These are phyloP conservation scores for Hypoxylon fuscum DNA, from an alignment of 495 filamentous ascomycete species.

Conservation along the genomic window DNA sequence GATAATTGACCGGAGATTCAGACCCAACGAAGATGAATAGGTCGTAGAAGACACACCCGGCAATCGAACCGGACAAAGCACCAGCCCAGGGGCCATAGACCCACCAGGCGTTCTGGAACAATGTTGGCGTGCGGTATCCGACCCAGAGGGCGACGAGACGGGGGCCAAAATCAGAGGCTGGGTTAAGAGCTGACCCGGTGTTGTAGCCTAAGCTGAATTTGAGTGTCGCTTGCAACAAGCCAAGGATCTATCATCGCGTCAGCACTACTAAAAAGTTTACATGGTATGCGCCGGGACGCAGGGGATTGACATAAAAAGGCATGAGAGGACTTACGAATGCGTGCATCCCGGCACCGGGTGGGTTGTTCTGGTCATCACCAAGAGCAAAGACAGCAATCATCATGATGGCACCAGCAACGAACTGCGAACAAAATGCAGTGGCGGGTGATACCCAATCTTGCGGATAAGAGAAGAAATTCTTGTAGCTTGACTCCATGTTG, in stretches of 20 bases:
- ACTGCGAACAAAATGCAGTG: slow-evolving; percentile 42
- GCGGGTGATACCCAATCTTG: too few species aligned
- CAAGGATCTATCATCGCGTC: slow-evolving; percentile 45
- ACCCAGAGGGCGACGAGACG: slow-evolving; percentile 46
- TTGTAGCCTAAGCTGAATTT: slow-evolving; percentile 55
- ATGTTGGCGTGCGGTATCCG: slow-evolving; percentile 51
- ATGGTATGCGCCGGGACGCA: too few species aligned
- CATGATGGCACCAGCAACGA: slow-evolving; percentile 55
- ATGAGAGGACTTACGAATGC: slow-evolving; percentile 26
- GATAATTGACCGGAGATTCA: slow-evolving; percentile 62
- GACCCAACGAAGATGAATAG: slow-evolving; percentile 62
- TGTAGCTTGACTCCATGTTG: too few species aligned
- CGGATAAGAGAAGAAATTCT: too few species aligned
- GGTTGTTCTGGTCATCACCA: slow-evolving; percentile 64
- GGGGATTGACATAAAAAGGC: not conserved
- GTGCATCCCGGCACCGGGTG: slow-evolving; percentile 63
- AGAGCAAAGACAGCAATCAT: slow-evolving; percentile 56
- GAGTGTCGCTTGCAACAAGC: slow-evolving; percentile 52
- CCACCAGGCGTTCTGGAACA: slow-evolving; percentile 54
- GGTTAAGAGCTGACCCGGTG: slow-evolving; percentile 57
- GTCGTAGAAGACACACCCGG: slow-evolving; percentile 61
- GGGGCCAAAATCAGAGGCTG: slow-evolving; percentile 59
- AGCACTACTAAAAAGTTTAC: not conserved
- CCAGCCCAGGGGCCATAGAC: slow-evolving; percentile 61
- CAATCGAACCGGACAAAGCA: slow-evolving; percentile 51